Base-by-base conservation (phyloP, 2,329 filamentous ascomycete genomes). In the Ilyonectria robusta region DNA sequence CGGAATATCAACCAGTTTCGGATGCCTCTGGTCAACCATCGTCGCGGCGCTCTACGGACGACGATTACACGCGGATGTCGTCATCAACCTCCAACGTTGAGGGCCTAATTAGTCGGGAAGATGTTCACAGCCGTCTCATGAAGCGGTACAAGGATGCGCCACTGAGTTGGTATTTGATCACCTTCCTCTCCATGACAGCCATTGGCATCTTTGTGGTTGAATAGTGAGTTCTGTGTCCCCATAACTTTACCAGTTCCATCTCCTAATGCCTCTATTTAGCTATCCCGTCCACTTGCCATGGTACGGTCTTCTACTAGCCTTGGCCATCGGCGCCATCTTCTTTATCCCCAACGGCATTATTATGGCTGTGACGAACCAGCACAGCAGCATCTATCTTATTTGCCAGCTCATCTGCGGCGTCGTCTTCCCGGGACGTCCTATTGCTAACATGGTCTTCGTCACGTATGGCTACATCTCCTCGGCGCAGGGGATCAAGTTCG, bases 381-480 rank as follows among this genome's bases (percentile, higher is more conserved):
- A 96, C 79, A 94, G 91, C 80, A 94, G 91, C 79, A 93, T 95
- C 71, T 96, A 95, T 78, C 87, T 96, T 40, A 93, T 96, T 74
- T 95, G 93, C 78, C 94, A 96, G 80, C 87, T 97, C 64, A 91
- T 96, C 70, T 95, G 93, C 70, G 94, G 94, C 60, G 90, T 88
- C 57, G 85, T 94, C 17, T 97, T 97, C 78, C 94, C 94, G 1
- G 94, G 94, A 31, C 91, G 92, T 1, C 94, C 94, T 1, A 93
- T 97, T 11, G 94, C 94, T 57, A 96, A 97, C 80, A 97, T 97
- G 94, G 93, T 97, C 40, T 97, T 97, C 75, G 93, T 95, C 54
- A 96, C 93, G 0, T 97, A 96, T 78, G 94, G 93, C 68, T 97
- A 96, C 80, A 96, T 96, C 76, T 94, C 93, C 5, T 95, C 93